Base-by-base conservation (phyloP, 2,329 filamentous ascomycete species). In the Clonostachys sp. region DNA sequence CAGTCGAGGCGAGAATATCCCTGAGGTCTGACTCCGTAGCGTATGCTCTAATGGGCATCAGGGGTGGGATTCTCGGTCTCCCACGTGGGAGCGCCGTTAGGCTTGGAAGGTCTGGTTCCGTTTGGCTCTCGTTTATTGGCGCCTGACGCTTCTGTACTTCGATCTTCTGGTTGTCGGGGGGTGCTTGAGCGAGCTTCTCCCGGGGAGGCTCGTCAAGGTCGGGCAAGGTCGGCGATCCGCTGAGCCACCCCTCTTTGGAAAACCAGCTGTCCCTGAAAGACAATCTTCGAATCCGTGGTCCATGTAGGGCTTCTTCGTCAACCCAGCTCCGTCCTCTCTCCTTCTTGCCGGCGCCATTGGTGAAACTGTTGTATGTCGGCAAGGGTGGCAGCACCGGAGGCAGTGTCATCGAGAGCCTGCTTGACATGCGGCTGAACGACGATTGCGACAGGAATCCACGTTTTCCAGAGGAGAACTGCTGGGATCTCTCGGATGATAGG, bases 1-100 rank as follows among this genome's bases (percentile, higher is more conserved):
- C 78, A 2, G 78, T 82, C 34, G 68, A 75, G 41, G 67, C 67
- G 34, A 82, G 62, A 30, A 82, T 81, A 50, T 74, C 65, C 2
- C 70, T 65, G 24, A 82, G 57, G 2, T 75, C 75, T 12, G 70
- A 67, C 51, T 80, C 77, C 1, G 75, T 61, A 17, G 51, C 54
- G 9, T 20, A 46, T n/a, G 20, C 16, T 17, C 35, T 44, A 10
- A 34, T 38, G 7, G 30, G 45, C 34, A 16, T 16, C 42, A 35
- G 17, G 44, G 24, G 24, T 3, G 24, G 24, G 9, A 30, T 30
- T 10, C 24, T 30, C 9, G 24, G 24, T 4, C 24, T 30, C 24
- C 24, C 24, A 30, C 24, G 24, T 12, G 36, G 36, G 12, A n/a
- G 14, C 12, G 14, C 14, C 36, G 36, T 39, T 18, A 24, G 39